A percentile compares a stretch with the other conserved stretches of the same genome.
Evolutionary conservation across 1,284 basidiomycete species (phyloP).

Genomic region (Mycosarcoma mackinlayi): DNA sequence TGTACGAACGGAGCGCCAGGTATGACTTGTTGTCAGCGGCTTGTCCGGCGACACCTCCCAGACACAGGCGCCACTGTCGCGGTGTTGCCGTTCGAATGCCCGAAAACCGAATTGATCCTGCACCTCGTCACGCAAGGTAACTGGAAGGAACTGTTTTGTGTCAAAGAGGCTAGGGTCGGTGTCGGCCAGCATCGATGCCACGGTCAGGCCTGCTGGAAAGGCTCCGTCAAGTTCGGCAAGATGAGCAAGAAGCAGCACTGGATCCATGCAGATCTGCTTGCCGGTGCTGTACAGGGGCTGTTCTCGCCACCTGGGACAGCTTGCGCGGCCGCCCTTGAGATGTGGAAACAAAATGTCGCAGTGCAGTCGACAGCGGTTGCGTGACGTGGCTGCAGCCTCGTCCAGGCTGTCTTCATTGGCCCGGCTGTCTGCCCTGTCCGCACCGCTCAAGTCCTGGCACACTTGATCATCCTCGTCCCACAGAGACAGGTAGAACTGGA

Average conservation of each 20-base stretch:
- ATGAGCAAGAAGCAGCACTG: conserved; percentile 3
- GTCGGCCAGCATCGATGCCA: background rate
- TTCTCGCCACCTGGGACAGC: background rate
- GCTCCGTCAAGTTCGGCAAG: conserved; percentile 1
- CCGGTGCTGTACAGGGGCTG: conserved; percentile 5
- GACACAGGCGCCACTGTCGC: no score
- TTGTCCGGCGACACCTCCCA: background rate
- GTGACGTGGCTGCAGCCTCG: background rate
- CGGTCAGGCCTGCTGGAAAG: background rate
- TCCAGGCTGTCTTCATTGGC: background rate
- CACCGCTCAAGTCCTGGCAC: no score
- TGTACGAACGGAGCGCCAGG: background rate
- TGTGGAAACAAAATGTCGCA: background rate
- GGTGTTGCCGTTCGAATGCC: background rate
- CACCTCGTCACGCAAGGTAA: background rate
- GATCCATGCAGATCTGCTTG: background rate
- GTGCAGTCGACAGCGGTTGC: background rate
- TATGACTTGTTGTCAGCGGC: background rate
- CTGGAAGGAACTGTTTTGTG: background rate
- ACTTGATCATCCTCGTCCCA: no score
- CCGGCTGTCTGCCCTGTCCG: no score
- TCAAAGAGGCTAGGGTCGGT: background rate
- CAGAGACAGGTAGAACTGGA: conserved; percentile 3
- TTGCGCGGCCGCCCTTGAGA: background rate
- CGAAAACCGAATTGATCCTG: background rate